A percentile compares a stretch with the other conserved stretches of the same genome.
Conservation (phyloP, 768 basidiomycete genomes). For the Boletellus sp. region DNA sequence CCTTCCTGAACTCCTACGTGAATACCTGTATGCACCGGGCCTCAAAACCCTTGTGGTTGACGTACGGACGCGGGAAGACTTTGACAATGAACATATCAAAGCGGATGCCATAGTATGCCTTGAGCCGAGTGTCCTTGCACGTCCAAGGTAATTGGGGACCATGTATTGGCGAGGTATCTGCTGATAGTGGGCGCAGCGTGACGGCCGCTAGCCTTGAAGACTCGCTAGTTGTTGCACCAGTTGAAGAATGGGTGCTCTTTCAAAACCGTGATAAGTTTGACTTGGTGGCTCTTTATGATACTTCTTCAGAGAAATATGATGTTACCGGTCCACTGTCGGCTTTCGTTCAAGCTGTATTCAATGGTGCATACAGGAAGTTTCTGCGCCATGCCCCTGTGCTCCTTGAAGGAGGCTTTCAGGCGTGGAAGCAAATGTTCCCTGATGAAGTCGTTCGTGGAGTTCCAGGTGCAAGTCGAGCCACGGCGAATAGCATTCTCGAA, state of each 20-base stretch:
- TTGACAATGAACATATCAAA: conserved; percentile 69
- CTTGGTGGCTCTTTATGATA: conserved; percentile 82
- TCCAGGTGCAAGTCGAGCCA: conserved; percentile 13
- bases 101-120: conserved; percentile 72
- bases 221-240: conserved; percentile 66
- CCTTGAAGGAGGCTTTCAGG: conserved; percentile 79
- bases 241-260: conserved; percentile 71
- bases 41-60: conserved; percentile 74
- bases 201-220: conserved; percentile 67
- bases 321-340: conserved; percentile 51
- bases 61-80: conserved; percentile 74
- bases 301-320: conserved; percentile 51
- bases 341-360: conserved; percentile 68
- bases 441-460: conserved; percentile 33
- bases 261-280: conserved; percentile 84
- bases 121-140: conserved; percentile 72
- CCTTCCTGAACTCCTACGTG: conserved; percentile 53
- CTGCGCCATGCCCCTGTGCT: conserved; percentile 76
- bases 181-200: conserved; percentile 44
- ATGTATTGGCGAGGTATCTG: conserved; percentile 1
- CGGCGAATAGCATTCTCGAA: conserved; percentile 20
- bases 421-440: conserved; percentile 66
- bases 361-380: conserved; percentile 66
- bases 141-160: conserved; percentile 53
- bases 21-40: conserved; percentile 50